These are phyloP conservation scores for Microdochium trichocladiopsis DNA, from an alignment of 2,329 filamentous ascomycete species.

Conservation along the genomic window DNA sequence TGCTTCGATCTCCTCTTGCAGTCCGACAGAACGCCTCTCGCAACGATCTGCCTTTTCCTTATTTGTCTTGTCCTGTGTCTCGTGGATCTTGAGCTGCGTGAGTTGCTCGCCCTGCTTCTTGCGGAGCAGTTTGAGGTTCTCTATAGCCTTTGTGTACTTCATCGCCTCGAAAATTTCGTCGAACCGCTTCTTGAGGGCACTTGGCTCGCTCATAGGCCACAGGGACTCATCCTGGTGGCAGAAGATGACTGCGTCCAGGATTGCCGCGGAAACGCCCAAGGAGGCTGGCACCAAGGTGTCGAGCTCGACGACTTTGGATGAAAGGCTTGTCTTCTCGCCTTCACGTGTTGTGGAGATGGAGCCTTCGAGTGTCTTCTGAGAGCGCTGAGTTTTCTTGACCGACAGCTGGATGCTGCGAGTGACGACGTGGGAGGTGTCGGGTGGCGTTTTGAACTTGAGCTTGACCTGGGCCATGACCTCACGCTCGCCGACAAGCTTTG, in stretches of 20 bases:
- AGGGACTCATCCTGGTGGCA: slow-evolving; percentile 97
- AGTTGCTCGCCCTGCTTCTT: slow-evolving; percentile 79
- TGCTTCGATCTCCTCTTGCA: slow-evolving; percentile 60
- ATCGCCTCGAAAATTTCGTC: slow-evolving; percentile 96
- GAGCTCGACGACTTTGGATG: slow-evolving; percentile 73
- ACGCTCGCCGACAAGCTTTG: slow-evolving; percentile 83
- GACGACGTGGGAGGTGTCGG: slow-evolving; percentile 72
- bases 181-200: slow-evolving; percentile 83
- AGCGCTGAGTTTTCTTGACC: slow-evolving; percentile 71
- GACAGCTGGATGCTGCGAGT: slow-evolving; percentile 81
- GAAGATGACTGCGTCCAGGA: slow-evolving; percentile 94
- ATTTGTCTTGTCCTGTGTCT: slow-evolving; percentile 71
- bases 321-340: slow-evolving; percentile 73
- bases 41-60: slow-evolving; percentile 76
- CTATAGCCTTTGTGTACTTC: slow-evolving; percentile 96
- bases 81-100: slow-evolving; percentile 63
- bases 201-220: slow-evolving; percentile 90
- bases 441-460: slow-evolving; percentile 74
- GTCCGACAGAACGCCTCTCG: slow-evolving; percentile 55
- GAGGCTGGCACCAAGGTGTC: slow-evolving; percentile 79
- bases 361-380: slow-evolving; percentile 79
- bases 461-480: slow-evolving; percentile 90
- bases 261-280: slow-evolving; percentile 81
- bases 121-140: slow-evolving; percentile 80
- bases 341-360: slow-evolving; percentile 68